phyloP scores from a whole-genome alignment of 345 rosid species.

The Balakata baccata region DNA sequence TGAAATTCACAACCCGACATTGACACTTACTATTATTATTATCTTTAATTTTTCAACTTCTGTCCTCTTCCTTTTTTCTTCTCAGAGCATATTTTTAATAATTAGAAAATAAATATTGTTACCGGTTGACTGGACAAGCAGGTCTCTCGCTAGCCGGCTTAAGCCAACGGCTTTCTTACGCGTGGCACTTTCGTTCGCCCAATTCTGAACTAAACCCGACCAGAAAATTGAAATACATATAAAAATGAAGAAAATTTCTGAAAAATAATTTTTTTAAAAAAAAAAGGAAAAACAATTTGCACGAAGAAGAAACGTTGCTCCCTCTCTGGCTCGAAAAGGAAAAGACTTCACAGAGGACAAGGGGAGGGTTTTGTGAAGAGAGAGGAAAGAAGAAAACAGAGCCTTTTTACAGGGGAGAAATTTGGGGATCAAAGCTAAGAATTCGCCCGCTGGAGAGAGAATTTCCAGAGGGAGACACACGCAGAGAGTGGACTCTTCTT shows the following conservation, averaged over 20 bases:
- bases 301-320: conserved; percentile 29
- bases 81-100: background rate
- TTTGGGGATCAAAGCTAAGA: conserved; percentile 19
- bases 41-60: background rate
- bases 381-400: background rate
- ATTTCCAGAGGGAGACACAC: conserved; percentile 11
- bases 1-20: conserved; percentile 19
- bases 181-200: conserved; percentile 31
- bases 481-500: conserved; percentile 2
- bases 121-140: conserved; percentile 21
- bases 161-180: conserved; percentile 19
- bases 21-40: conserved; percentile 21
- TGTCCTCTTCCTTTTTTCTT: background rate
- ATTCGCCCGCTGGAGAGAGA: background rate
- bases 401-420: background rate
- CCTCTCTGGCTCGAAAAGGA: conserved; percentile 28
- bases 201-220: conserved; percentile 26
- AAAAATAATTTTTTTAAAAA: background rate
- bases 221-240: conserved; percentile 23
- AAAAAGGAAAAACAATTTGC: conserved; percentile 8
- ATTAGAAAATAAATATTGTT: background rate
- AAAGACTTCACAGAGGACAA: conserved; percentile 16
- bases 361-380: conserved; percentile 29
- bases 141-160: background rate
- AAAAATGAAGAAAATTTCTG: background rate